These are phyloP conservation scores for Talaromyces sp. DNA, from an alignment of 2,329 filamentous ascomycete species.

Conservation along the genomic window DNA sequence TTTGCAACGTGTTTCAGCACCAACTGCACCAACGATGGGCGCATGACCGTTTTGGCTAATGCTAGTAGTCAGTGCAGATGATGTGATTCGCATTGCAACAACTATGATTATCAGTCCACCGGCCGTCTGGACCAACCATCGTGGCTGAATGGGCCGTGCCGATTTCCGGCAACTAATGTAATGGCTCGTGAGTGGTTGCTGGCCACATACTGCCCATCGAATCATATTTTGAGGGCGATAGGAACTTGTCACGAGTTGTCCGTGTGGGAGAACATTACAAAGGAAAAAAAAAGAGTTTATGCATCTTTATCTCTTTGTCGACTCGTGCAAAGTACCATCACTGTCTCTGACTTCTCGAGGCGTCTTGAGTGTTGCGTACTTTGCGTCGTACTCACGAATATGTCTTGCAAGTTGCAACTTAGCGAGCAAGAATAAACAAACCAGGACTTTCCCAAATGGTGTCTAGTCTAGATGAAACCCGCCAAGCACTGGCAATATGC, in stretches of 20 bases:
- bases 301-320: neutral
- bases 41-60: slow-evolving; percentile 5
- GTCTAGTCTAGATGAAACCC: neutral
- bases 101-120: neutral
- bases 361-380: neutral
- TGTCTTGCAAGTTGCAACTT: neutral
- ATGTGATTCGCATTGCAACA: neutral
- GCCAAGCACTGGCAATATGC: neutral
- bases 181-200: neutral
- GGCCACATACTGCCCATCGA: neutral
- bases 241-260: neutral
- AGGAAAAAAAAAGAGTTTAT: neutral
- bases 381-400: neutral
- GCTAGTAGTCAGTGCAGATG: neutral
- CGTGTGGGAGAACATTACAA: no score
- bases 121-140: neutral
- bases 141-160: slow-evolving; percentile 4
- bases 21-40: slow-evolving; percentile 1
- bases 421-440: neutral
- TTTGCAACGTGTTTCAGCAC: neutral
- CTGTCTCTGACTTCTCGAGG: neutral
- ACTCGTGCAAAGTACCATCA: neutral
- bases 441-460: neutral
- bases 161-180: neutral
- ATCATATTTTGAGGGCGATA: neutral